These are phyloP conservation scores for Rosa multiflora DNA, from an alignment of 306 rosid genomes.

Conservation along the genomic window DNA sequence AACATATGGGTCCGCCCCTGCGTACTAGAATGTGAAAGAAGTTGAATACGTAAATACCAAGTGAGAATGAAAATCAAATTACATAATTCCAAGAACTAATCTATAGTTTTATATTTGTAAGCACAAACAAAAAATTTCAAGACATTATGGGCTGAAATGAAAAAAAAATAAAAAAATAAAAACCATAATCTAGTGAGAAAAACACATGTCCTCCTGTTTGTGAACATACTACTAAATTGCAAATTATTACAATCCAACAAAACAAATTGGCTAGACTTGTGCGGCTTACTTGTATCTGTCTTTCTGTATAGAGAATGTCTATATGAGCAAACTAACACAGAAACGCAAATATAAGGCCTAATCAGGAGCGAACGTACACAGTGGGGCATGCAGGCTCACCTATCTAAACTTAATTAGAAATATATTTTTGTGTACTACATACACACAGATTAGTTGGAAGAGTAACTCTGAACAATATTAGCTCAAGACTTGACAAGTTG, in stretches of 20 bases:
- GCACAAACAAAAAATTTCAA: neutral
- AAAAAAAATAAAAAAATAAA: no score
- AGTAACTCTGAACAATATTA: neutral
- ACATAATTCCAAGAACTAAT: neutral
- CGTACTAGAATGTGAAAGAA: neutral
- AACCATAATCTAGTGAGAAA: neutral
- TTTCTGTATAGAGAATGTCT: neutral
- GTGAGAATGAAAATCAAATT: neutral
- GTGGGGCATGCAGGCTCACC: neutral
- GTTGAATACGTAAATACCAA: neutral
- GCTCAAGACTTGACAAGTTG: neutral
- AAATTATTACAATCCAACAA: neutral
- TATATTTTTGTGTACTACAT: neutral
- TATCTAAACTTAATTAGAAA: neutral
- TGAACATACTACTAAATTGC: neutral
- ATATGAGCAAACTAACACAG: neutral
- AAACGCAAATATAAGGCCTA: neutral
- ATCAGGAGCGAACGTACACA: neutral
- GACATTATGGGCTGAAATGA: neutral
- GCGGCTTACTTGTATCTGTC: neutral
- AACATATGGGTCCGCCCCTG: neutral
- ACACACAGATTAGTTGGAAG: neutral
- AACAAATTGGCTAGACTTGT: neutral
- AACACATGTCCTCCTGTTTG: conserved; percentile 3
- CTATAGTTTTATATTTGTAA: neutral